Evolutionary conservation across 441 rosid species (phyloP), one percentile per base, ranked within the genome.

Genomic region (Jatropha podagrica): DNA sequence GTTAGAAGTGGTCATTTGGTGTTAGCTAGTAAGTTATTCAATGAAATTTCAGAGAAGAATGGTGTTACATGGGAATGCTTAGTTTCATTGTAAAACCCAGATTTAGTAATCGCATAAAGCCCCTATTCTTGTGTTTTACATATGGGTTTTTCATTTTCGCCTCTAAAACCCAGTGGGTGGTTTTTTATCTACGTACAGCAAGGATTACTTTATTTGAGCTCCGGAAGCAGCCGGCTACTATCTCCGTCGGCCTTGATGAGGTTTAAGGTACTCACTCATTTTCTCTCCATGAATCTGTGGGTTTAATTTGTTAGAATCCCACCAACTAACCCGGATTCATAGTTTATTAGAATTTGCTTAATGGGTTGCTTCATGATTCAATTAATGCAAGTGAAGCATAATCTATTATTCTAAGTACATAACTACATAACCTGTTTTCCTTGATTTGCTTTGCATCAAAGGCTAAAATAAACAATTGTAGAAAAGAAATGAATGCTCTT

Each of bases 51-150:
- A 40, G 81, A 71, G 1, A 91, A 85, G 75, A 94, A 90, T 79
- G 77, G 79, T 10, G 94, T 92, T 74, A 82, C 96, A 0, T 91
- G 98, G 98, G 91, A 93, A 40, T 87, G 94, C 61, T 72, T 92
- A 83, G 85, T 94, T 82, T 89, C 98, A 0, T 23, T 4, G 37
- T 32, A 55, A n/a, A 17, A 27, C 65, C 40, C 64, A 26, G 5
- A 12, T 60, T 11, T 27, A 23, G 1, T 60, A 60, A 10, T 27
- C 7, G 46, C 26, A 3, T 55, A 55, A 18, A 18, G 7, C 6
- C 46, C 46, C 46, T 42, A 42, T 7, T 7, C n/a, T 48, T 67
- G 71, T 10, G 46, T 61, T 52, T 40, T 63, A 14, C 40, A 7
- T 13, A 51, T 73, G 77, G 77, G 23, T 74, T 52, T 56, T 74